A percentile compares a stretch with the other conserved stretches of the same genome.
These are phyloP conservation scores for Kentomonas sorsogonicus DNA, from an alignment of 208 protist species.

Conservation along the genomic window DNA sequence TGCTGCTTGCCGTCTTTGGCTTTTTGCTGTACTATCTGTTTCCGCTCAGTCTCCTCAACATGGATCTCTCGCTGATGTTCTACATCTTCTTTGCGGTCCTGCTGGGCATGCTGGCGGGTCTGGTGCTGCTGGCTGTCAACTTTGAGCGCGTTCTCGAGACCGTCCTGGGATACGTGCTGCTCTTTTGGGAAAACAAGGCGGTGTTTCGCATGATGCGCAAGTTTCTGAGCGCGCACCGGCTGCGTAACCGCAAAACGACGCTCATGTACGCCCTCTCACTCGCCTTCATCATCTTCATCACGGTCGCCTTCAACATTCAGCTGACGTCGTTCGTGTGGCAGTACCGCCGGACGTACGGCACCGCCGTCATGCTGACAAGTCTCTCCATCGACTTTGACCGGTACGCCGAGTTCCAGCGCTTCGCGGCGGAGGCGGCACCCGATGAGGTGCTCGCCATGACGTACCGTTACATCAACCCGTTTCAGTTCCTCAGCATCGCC, in stretches of 20 bases:
- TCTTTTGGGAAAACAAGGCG: constrained; percentile 83
- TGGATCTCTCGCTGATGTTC: constrained; percentile 86
- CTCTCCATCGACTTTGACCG: background rate
- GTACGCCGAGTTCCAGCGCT: too few species aligned
- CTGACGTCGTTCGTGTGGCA: constrained; percentile 36
- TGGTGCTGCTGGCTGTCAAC: constrained; percentile 89
- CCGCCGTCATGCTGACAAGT: constrained; percentile 5
- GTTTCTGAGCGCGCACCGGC: constrained; percentile 86
- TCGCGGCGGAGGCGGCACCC: too few species aligned
- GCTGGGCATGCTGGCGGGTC: constrained; percentile 84
- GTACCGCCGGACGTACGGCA: constrained; percentile 16
- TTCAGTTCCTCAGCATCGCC: too few species aligned
- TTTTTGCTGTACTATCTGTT: constrained; percentile 91
- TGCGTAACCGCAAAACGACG: constrained; percentile 91
- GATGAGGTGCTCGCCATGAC: too few species aligned
- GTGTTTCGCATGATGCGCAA: constrained; percentile 72
- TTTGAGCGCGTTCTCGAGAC: constrained; percentile 78
- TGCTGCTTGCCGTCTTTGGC: constrained; percentile 47
- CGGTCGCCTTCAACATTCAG: constrained; percentile 77
- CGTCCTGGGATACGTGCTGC: constrained; percentile 29
- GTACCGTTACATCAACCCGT: too few species aligned
- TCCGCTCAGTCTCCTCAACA: constrained; percentile 77
- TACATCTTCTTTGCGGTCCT: constrained; percentile 92
- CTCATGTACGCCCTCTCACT: constrained; percentile 91
- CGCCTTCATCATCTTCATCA: constrained; percentile 91